Evolutionary conservation across 352 stramenopile genomes (phyloP).

Genomic region (Globisporangium perplexum): DNA sequence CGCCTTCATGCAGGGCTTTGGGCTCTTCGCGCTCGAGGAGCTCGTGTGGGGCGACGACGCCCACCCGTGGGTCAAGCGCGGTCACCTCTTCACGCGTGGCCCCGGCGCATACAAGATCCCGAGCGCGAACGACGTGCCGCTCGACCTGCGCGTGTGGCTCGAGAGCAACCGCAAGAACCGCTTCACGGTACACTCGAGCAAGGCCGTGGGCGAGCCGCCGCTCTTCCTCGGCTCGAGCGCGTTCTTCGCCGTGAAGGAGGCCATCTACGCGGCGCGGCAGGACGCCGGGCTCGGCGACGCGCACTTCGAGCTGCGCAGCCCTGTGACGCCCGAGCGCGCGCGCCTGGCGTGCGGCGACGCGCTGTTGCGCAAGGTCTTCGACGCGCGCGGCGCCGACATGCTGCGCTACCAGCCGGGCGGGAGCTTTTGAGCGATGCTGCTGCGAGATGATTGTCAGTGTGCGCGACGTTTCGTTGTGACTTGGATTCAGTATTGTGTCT

Average conservation of each 20-base stretch:
- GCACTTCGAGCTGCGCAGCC: slow-evolving; percentile 72
- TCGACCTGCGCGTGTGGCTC: slow-evolving; percentile 93
- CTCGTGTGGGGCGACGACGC: slow-evolving; percentile 92
- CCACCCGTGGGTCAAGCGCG: slow-evolving; percentile 92
- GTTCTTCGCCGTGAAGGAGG: slow-evolving; percentile 96
- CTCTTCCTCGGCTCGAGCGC: slow-evolving; percentile 93
- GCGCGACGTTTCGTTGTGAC: background rate
- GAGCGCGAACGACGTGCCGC: slow-evolving; percentile 93
- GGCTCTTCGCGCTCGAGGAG: slow-evolving; percentile 93
- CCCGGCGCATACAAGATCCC: slow-evolving; percentile 97
- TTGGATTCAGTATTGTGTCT: background rate
- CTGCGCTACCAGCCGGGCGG: slow-evolving; percentile 50
- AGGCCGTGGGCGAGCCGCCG: slow-evolving; percentile 94
- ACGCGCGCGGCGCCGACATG: slow-evolving; percentile 52
- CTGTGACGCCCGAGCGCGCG: slow-evolving; percentile 76
- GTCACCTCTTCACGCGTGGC: slow-evolving; percentile 91
- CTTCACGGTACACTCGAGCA: slow-evolving; percentile 94
- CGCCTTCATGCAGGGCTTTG: slow-evolving; percentile 96
- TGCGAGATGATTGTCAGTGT: background rate
- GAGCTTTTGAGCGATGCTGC: too few relatives aligned
- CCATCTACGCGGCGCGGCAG: slow-evolving; percentile 79
- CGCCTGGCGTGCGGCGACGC: slow-evolving; percentile 79
- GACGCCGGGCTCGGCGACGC: slow-evolving; percentile 45
- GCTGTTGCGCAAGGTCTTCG: slow-evolving; percentile 67
- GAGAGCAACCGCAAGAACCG: slow-evolving; percentile 92